These are phyloP conservation scores for Panaeolus cyanescens DNA, from an alignment of 768 basidiomycete species.

Conservation along the genomic window DNA sequence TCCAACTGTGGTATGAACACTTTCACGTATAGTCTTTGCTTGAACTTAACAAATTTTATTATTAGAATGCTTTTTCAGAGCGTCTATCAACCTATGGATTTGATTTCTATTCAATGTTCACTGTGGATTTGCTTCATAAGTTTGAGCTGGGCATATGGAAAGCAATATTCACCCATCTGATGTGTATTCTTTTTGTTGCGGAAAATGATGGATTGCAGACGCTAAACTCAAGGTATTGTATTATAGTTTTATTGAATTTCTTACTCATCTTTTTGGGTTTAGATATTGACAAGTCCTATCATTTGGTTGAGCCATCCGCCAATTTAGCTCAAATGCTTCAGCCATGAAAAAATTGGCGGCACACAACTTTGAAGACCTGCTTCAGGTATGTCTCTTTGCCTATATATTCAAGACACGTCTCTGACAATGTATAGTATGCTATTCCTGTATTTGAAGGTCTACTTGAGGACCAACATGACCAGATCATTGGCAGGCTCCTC, in stretches of 20 bases:
- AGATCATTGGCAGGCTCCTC: constrained; percentile 21
- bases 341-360: constrained; percentile 35
- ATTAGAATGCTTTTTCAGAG: constrained; percentile 24
- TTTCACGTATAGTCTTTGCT: not conserved
- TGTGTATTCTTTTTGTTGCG: constrained; percentile 32
- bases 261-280: not conserved
- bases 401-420: constrained; percentile 17
- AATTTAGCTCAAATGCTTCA: constrained; percentile 24
- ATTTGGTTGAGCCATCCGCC: constrained; percentile 26
- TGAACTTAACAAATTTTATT: not conserved
- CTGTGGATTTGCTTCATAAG: constrained; percentile 37
- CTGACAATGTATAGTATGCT: constrained; percentile 23
- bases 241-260: not conserved
- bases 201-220: constrained; percentile 14
- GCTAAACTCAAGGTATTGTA: constrained; percentile 29
- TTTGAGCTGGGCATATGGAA: constrained; percentile 45
- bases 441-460: constrained; percentile 14
- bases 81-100: constrained; percentile 22
- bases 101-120: constrained; percentile 27
- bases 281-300: constrained; percentile 25
- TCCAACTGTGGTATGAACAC: constrained; percentile 13
- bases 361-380: constrained; percentile 38
- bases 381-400: constrained; percentile 29
- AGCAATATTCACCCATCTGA: constrained; percentile 33
- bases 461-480: constrained; percentile 5